Conservation (phyloP, 352 stramenopile genomes). For the Pythium diclinum region DNA sequence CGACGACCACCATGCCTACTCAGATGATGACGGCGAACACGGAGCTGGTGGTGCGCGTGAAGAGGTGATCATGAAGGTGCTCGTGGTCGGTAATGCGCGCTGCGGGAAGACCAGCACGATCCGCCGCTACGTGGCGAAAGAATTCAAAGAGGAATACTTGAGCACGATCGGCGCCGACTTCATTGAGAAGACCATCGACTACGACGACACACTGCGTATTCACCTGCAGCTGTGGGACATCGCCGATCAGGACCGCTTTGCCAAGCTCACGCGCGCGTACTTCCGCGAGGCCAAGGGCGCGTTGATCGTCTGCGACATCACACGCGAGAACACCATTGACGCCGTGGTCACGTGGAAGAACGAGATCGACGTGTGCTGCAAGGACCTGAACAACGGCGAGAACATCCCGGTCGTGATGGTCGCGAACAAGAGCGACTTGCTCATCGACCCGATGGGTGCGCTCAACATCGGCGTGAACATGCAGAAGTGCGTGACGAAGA, state of each 20-base stretch:
- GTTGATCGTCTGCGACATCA: slow-evolving; percentile 88
- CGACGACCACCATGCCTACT: slow-evolving; percentile 7
- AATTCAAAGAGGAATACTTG: slow-evolving; percentile 81
- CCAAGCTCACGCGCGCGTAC: slow-evolving; percentile 85
- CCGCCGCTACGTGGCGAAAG: slow-evolving; percentile 58
- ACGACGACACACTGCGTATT: slow-evolving; percentile 52
- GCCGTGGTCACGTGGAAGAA: slow-evolving; percentile 81
- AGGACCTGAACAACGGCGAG: slow-evolving; percentile 37
- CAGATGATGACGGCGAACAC: slow-evolving; percentile 19
- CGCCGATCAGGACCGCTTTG: slow-evolving; percentile 83
- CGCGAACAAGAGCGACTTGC: slow-evolving; percentile 85
- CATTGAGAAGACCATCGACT: slow-evolving; percentile 74
- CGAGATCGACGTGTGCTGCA: slow-evolving; percentile 68
- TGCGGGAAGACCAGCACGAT: slow-evolving; percentile 89
- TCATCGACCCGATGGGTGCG: slow-evolving; percentile 61
- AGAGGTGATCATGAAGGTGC: slow-evolving; percentile 77
- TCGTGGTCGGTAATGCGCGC: slow-evolving; percentile 85
- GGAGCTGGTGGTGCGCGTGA: slow-evolving; percentile 24
- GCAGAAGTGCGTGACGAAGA: slow-evolving; percentile 77
- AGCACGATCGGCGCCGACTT: slow-evolving; percentile 88
- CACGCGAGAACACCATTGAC: slow-evolving; percentile 80
- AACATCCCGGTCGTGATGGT: slow-evolving; percentile 76
- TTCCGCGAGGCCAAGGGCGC: slow-evolving; percentile 79
- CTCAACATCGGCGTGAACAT: slow-evolving; percentile 78
- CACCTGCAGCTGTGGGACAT: slow-evolving; percentile 89